Evolutionary conservation across 2,329 filamentous ascomycete species (phyloP).

Genomic region (Fusarium penzigii): DNA sequence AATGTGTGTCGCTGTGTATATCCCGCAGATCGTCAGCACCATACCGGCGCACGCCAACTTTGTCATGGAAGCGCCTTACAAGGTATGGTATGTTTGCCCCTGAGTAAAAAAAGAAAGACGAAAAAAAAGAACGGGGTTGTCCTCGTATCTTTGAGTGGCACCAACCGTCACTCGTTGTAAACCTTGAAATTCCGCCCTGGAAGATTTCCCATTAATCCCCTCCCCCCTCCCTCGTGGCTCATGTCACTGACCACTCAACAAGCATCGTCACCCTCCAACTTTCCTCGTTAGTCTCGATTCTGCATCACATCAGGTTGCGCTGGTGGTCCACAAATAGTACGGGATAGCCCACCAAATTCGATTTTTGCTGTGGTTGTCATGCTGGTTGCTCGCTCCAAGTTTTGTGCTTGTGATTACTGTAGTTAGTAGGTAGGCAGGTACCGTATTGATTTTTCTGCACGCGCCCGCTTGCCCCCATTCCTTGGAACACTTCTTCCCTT

Average conservation of each 20-base stretch:
- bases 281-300: neutral
- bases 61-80: neutral
- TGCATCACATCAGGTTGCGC: neutral
- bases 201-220: conserved; percentile 2
- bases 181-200: conserved; percentile 14
- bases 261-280: conserved; percentile 19
- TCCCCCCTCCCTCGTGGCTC: conserved; percentile 8
- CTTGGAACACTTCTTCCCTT: neutral
- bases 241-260: conserved; percentile 15
- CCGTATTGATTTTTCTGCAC: neutral
- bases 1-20: neutral
- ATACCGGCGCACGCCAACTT: neutral
- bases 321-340: conserved; percentile 14
- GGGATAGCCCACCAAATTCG: conserved; percentile 10
- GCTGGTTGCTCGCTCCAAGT: too few relatives aligned
- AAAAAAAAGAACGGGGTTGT: too few relatives aligned
- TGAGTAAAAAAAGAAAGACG: neutral
- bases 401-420: too few relatives aligned
- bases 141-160: neutral
- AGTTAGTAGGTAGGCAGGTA: too few relatives aligned
- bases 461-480: neutral
- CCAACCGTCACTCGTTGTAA: conserved; percentile 13
- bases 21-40: neutral
- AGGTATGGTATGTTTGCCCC: neutral
- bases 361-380: neutral